Evolutionary conservation across 2,329 filamentous ascomycete species (phyloP).

Genomic region (Fusarium nematophilum): DNA sequence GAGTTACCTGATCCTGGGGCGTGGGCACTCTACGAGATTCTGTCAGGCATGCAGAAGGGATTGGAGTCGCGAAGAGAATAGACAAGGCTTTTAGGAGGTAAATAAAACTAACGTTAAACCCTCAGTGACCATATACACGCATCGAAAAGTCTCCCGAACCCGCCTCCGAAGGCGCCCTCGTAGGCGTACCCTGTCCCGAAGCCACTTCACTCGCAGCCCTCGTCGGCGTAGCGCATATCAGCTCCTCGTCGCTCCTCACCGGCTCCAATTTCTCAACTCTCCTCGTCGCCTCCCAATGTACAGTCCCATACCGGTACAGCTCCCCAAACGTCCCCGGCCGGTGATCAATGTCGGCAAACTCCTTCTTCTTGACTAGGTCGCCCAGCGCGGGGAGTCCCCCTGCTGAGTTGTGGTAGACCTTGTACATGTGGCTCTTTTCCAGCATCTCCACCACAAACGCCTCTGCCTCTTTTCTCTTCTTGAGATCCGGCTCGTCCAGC

Average conservation of each 20-base stretch:
- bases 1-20: too few species aligned
- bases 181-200: too few species aligned
- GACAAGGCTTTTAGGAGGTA: too few species aligned
- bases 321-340: slow-evolving; percentile 49
- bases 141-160: too few species aligned
- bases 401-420: slow-evolving; percentile 51
- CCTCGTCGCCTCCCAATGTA: slow-evolving; percentile 48
- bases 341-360: slow-evolving; percentile 43
- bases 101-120: too few species aligned
- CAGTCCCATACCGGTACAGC: slow-evolving; percentile 49
- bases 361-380: slow-evolving; percentile 46
- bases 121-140: too few species aligned
- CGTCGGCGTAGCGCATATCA: slow-evolving; percentile 32
- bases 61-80: too few species aligned
- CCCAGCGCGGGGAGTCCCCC: slow-evolving; percentile 46
- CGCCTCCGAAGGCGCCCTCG: too few species aligned
- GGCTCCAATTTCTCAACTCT: slow-evolving; percentile 41
- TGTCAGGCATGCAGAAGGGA: too few species aligned
- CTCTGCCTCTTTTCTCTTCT: slow-evolving; percentile 43
- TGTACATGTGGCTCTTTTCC: slow-evolving; percentile 51
- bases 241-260: slow-evolving; percentile 30
- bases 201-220: not conserved
- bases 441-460: slow-evolving; percentile 49
- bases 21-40: too few species aligned
- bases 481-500: slow-evolving; percentile 46